Evolutionary conservation across 2,329 filamentous ascomycete genomes (phyloP), one percentile per base, ranked within the genome.

Genomic region (Paecilomyces formosus): DNA sequence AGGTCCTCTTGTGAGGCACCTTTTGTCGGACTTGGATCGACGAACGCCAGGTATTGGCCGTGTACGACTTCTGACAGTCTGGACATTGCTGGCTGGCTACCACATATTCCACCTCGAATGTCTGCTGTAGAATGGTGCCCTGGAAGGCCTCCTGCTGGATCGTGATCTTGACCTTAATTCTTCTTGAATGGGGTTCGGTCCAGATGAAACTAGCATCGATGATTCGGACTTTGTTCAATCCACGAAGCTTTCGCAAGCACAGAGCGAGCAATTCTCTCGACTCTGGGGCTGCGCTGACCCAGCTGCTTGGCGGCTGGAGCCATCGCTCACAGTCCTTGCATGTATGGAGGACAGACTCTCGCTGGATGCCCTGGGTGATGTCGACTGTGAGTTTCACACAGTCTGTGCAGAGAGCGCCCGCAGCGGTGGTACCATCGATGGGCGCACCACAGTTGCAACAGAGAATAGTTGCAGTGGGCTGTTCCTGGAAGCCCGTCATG

Each of bases 391-490:
- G 85, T 75, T 96, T 96, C 72, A 97, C 86, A 76, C 94, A 97
- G 80, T 97, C 93, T 75, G 91, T 91, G 79, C 94, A 99, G 58
- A 97, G 87, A 49, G 94, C 92, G 62, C 92, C 92, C 56, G 89
- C 87, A 26, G 90, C 82, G 13, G 86, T 85, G 18, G 92, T 96
- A 74, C 94, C 94, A 76, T 97, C 92, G 69, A 99, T 96, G 45
- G 93, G 88, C 61, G 90, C 92, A 71, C 93, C 94, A 76, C 94
- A 99, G 82, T 97, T 96, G 80, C 91, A 96, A 78, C 94, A 99
- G 59, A 99, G 88, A 71, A 97, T 96, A n/a, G 85, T 88, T 62
- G 85, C 84, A 62, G 78, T 72, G 57, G 68, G 66, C 65, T 72
- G 69, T 60, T 74, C 72, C 57, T 74, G 70, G 54, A 72, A 68